phyloP scores from a whole-genome alignment of 805 yeast species.

The Middelhovenomyces tepae region DNA sequence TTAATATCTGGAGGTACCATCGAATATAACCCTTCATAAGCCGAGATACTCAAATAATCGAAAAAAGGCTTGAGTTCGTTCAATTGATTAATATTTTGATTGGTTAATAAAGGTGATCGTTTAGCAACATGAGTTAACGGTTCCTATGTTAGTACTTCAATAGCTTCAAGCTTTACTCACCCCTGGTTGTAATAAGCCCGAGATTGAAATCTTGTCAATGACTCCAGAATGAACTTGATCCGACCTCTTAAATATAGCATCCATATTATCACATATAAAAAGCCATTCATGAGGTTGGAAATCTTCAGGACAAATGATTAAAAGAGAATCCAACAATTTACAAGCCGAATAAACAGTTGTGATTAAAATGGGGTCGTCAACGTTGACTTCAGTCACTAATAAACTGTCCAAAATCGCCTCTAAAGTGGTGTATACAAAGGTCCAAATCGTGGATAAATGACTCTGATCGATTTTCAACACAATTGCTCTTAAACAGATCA shows the following conservation, averaged over 20 bases:
- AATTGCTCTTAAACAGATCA: slow-evolving; percentile 55
- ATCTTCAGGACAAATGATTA: slow-evolving; percentile 66
- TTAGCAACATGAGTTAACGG: slow-evolving; percentile 6
- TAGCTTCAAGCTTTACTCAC: slow-evolving; percentile 22
- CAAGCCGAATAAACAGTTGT: slow-evolving; percentile 46
- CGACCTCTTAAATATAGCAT: slow-evolving; percentile 40
- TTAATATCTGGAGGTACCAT: slow-evolving; percentile 35
- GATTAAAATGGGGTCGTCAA: slow-evolving; percentile 10
- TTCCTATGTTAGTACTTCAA: slow-evolving; percentile 2
- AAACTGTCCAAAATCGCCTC: slow-evolving; percentile 41
- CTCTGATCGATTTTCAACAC: slow-evolving; percentile 52
- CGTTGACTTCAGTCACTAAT: slow-evolving; percentile 11
- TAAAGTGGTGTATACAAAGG: slow-evolving; percentile 50
- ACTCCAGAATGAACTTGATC: slow-evolving; percentile 29
- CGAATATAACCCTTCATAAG: slow-evolving; percentile 58
- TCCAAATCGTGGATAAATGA: slow-evolving; percentile 67
- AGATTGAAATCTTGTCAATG: slow-evolving; percentile 37
- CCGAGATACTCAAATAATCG: slow-evolving; percentile 51
- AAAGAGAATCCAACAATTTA: slow-evolving; percentile 67
- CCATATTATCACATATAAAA: slow-evolving; percentile 62
- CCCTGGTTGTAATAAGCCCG: slow-evolving; percentile 10
- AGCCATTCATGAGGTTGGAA: slow-evolving; percentile 75
- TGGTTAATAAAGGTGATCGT: slow-evolving; percentile 35
- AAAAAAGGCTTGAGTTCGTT: slow-evolving; percentile 54
- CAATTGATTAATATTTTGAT: slow-evolving; percentile 31